Evolutionary conservation across 1,284 basidiomycete species (phyloP), one percentile per base, ranked within the genome.

Genomic region (Apiotrichum gamsii): DNA sequence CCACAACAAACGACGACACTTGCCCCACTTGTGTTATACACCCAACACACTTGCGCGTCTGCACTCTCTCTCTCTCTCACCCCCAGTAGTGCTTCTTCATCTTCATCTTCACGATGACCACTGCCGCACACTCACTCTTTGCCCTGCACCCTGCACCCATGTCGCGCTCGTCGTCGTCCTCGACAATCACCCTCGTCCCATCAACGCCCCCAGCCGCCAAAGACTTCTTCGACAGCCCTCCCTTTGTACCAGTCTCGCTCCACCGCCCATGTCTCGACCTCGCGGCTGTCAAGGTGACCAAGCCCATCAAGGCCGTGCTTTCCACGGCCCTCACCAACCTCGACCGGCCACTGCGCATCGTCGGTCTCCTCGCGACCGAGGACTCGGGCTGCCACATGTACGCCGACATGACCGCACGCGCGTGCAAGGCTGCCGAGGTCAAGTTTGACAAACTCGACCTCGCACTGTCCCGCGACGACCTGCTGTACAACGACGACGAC

Each of bases 301-400:
- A 40, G 16, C 47, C 52, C 16, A 43, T 54, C 45, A 49, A 49
- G 35, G 42, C 52, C 2, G 34, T 41, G 5, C 48, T 54, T 6
- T 23, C 47, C 10, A 8, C 32, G 0, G 41, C 52, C n/a, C 41
- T 54, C 19, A 21, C 37, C 8, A n/a, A 3, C 8, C 42, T 50
- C 37, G 54, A 56, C 29, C 36, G 51, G 6, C 54, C 51, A 5
- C 49, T 61, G 15, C 43, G 45, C 9, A 55, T 63, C 20, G 59
- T 63, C 30, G 61, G 61, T 0, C 54, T 64, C 2, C 52, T 64
- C 14, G 60, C 60, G 19, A 60, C 58, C 8, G 21, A 37, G 11
- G 61, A 61, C 43, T 34, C 43, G 18, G 61, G 60, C 0, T 60
- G 61, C 37, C 45, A 47, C 41, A 56, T 47, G 54, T 64, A 64